Conservation (phyloP, 1,139 yeast genomes). For the Sugiyamaella pinicola region DNA sequence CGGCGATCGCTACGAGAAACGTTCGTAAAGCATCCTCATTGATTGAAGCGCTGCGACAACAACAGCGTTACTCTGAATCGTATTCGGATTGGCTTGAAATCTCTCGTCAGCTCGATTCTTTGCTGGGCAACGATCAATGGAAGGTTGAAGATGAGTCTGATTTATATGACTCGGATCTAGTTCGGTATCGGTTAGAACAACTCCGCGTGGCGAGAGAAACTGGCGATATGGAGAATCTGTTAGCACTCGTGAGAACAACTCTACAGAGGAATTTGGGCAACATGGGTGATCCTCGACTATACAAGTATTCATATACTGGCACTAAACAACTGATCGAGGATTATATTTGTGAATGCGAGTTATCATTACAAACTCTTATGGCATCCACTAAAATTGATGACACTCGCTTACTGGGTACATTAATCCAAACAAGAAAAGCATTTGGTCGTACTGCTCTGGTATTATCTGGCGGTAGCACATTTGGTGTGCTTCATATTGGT, state of each 20-base stretch:
- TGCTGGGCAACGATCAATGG: constrained; percentile 71
- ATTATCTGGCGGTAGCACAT: constrained; percentile 92
- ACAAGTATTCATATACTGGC: constrained; percentile 79
- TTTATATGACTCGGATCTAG: constrained; percentile 69
- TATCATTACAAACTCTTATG: constrained; percentile 56
- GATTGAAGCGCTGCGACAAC: constrained; percentile 22
- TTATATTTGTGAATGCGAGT: constrained; percentile 75
- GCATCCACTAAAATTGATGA: constrained; percentile 53
- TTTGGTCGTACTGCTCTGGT: constrained; percentile 93
- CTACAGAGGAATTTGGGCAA: constrained; percentile 87
- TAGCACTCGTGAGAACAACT: constrained; percentile 78
- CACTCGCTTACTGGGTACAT: constrained; percentile 68
- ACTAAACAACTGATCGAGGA: constrained; percentile 83
- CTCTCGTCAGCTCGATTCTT: constrained; percentile 63
- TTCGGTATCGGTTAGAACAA: constrained; percentile 56
- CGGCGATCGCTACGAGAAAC: not conserved
- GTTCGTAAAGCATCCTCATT: constrained; percentile 4
- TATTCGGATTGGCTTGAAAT: constrained; percentile 72
- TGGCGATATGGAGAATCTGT: constrained; percentile 60
- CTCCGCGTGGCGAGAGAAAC: constrained; percentile 60
- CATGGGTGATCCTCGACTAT: constrained; percentile 79
- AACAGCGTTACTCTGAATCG: constrained; percentile 48
- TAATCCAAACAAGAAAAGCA: constrained; percentile 85
- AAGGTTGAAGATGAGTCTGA: constrained; percentile 60
- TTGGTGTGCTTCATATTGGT: constrained; percentile 92